Base-by-base conservation (phyloP, 106 monocot species). In the Allium fistulosum region DNA sequence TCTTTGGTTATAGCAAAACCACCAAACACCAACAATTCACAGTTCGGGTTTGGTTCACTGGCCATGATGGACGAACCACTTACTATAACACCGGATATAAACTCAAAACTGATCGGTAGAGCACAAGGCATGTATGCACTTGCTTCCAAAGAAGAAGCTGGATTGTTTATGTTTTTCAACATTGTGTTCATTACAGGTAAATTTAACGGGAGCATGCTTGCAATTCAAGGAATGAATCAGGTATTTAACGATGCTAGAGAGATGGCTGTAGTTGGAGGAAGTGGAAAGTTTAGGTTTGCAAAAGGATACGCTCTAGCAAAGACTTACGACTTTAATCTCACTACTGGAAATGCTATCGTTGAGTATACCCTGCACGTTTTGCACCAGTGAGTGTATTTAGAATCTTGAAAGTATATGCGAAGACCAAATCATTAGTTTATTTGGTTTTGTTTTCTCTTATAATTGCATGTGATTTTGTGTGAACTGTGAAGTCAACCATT, bases 21-120 rank as follows among this genome's bases (percentile, higher is more conserved):
- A 0, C 48, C 76, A 2, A 11, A 64, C 47, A 51, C 57, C 2
- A 13, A 50, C 59, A n/a, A 14, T 0, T 62, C 72, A 2, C 13
- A 60, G n/a, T 65, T 78, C 11, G 61, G 59, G 10, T 83, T 83
- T 57, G 83, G 83, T 18, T 52, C 72, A 10, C 69, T 76, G 4
- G 72, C 69, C 13, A 72, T 83, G 59, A 80, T 80, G 4, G 83
- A 83, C 72, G 80, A 79, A 52, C 73, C 75, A 2, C 59, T 84
- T 7, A 74, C 78, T 6, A 69, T 56, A 3, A 76, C 72, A 46
- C 75, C 79, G 7, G 72, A 79, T 46, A 13, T 46, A 1, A 46
- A 57, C 28, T 84, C 80, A 8, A 76, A 65, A 12, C 64, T 76
- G 2, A 48, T 84, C 14, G 79, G 83, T 1, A 51, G 63, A 6